These are phyloP conservation scores for Microdochium nivale DNA, from an alignment of 2,329 filamentous ascomycete genomes.

Conservation along the genomic window DNA sequence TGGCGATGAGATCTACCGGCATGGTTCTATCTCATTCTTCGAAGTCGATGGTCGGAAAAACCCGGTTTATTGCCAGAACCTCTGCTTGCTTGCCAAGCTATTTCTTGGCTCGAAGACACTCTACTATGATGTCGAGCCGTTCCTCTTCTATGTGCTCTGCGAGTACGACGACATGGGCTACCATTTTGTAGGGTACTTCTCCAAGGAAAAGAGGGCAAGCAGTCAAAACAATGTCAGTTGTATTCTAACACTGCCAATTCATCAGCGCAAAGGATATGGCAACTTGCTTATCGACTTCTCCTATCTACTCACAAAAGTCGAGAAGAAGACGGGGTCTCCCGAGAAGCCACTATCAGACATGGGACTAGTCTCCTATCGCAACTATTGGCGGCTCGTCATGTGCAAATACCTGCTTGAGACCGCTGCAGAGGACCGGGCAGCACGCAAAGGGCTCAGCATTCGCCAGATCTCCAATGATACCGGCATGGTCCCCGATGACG, in stretches of 20 bases:
- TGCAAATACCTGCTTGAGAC: conserved; percentile 71
- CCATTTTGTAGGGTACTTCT: conserved; percentile 98
- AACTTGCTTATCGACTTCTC: conserved; percentile 97
- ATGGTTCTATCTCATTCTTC: conserved; percentile 87
- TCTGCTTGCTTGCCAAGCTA: conserved; percentile 90
- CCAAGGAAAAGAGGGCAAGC: conserved; percentile 92
- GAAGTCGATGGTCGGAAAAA: conserved; percentile 97
- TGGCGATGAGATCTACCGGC: conserved; percentile 93
- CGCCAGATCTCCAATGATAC: conserved; percentile 75
- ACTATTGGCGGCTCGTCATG: conserved; percentile 88
- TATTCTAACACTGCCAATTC: conserved; percentile 90
- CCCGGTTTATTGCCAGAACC: conserved; percentile 96
- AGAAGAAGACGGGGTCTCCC: conserved; percentile 88
- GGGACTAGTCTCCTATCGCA: conserved; percentile 93
- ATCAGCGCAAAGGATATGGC: conserved; percentile 94
- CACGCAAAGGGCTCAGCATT: conserved; percentile 47
- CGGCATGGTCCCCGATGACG: conserved; percentile 92
- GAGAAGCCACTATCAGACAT: conserved; percentile 98
- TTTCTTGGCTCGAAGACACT: conserved; percentile 98
- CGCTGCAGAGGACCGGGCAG: conserved; percentile 25
- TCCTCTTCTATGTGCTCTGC: conserved; percentile 94
- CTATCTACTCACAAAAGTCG: conserved; percentile 86
- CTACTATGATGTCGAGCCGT: conserved; percentile 96
- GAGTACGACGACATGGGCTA: conserved; percentile 88
- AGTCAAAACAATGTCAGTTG: conserved; percentile 97